Base-by-base conservation (phyloP, 805 yeast genomes). In the Sungouiozyma intestinalis region DNA sequence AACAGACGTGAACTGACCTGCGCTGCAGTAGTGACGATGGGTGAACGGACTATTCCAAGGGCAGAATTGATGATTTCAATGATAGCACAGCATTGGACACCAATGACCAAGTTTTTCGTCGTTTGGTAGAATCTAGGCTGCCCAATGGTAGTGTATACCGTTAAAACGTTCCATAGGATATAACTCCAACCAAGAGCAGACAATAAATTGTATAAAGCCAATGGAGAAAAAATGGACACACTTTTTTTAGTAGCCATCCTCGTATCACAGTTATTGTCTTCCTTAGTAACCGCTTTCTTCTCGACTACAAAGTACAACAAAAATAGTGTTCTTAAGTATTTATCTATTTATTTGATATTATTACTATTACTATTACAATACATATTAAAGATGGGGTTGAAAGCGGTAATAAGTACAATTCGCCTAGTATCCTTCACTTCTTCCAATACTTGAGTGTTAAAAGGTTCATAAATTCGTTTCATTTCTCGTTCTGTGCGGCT, bases 1-100 rank as follows among this genome's bases (percentile, higher is more conserved):
- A 88, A 66, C 41, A 88, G 62, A 48, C 98, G 74, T 11, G 97
- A 87, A 5, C 81, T 72, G 1, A 92, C 95, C 64, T 92, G 98
- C 55, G 88, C 79, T 14, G 69, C 71, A 0, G 97, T 86, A 24
- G 97, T 92, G 43, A 81, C 51, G 4, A 88, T 49, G 2, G 97
- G 95, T 7, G 97, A 81, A 51, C 81, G 77, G 32, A 92, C 97
- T 38, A 81, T 69, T 0, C 97, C 97, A 1, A 76, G 60, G 2
- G 76, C 68, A 2, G 95, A 74, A 60, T 90, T 92, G 55, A 76
- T 69, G 17, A 90, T 74, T 61, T 90, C 98, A 40, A 85, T 71
- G 2, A 85, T 49, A 0, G 97, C 97, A 38, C 78, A 66, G 16
- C 84, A 71, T 65, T 90, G 98, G 40, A 88, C 76, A 37, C 67